phyloP scores from a whole-genome alignment of 2,329 filamentous ascomycete species.

The Aspergillus costaricaensis region DNA sequence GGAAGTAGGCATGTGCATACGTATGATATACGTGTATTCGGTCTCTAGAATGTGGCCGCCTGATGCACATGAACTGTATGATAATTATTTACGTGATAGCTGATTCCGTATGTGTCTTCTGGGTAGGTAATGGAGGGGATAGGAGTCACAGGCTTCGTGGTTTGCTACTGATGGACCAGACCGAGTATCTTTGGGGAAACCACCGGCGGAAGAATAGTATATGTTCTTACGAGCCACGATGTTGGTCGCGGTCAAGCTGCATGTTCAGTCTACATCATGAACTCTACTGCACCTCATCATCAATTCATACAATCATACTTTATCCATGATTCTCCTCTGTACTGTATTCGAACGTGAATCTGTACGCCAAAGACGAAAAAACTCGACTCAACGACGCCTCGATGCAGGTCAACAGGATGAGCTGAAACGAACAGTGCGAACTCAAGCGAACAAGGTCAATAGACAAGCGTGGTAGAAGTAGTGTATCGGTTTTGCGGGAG shows the following conservation, averaged over 20 bases:
- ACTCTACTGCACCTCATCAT: background rate
- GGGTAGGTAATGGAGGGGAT: too few relatives aligned
- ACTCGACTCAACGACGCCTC: constrained; percentile 23
- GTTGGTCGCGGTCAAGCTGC: background rate
- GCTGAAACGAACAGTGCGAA: constrained; percentile 9
- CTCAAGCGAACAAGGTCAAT: constrained; percentile 11
- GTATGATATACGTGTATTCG: too few relatives aligned
- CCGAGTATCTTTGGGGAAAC: too few relatives aligned
- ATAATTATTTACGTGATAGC: too few relatives aligned
- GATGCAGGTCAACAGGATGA: constrained; percentile 19
- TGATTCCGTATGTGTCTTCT: too few relatives aligned
- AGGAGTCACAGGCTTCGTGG: too few relatives aligned
- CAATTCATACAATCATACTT: constrained; percentile 1
- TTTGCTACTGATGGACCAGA: too few relatives aligned
- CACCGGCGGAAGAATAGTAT: too few relatives aligned
- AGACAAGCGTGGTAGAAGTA: constrained; percentile 1
- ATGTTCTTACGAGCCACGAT: too few relatives aligned
- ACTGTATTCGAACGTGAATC: constrained; percentile 17
- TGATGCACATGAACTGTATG: too few relatives aligned
- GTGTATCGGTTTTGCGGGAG: constrained; percentile 10
- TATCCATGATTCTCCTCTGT: constrained; percentile 11
- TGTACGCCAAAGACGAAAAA: constrained; percentile 17
- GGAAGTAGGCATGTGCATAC: too few relatives aligned
- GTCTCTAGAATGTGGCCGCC: too few relatives aligned
- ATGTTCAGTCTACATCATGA: background rate